Percentiles rank a stretch among this genome's conserved stretches.
These are phyloP conservation scores for Melanopsichium pennsylvanicum DNA, from an alignment of 1,284 basidiomycete species.

Conservation along the genomic window DNA sequence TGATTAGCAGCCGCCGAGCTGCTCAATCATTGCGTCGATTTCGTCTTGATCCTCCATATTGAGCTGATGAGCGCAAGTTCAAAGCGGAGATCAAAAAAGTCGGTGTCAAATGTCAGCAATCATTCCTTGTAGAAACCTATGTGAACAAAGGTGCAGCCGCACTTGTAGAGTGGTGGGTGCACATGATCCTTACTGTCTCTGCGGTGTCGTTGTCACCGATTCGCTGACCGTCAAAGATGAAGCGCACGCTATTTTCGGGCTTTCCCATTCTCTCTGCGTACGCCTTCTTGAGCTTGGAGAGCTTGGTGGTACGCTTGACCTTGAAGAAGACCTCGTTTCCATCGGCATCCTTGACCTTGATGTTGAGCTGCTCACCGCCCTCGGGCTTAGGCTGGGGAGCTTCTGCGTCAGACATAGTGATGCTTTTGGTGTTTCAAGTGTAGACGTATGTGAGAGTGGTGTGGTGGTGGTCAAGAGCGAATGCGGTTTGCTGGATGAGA, in stretches of 20 bases:
- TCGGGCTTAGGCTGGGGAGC: constrained; percentile 59
- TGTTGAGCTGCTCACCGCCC: constrained; percentile 63
- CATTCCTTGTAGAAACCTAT: too few relatives aligned
- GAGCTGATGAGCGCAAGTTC: constrained; percentile 39
- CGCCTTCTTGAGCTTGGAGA: constrained; percentile 90
- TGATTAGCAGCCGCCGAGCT: constrained; percentile 54
- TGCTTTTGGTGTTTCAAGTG: neutral
- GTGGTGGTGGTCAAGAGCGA: neutral
- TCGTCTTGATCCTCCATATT: constrained; percentile 65
- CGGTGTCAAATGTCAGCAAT: too few relatives aligned
- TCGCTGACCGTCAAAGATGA: constrained; percentile 64
- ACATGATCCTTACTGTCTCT: constrained; percentile 53
- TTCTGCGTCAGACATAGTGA: constrained; percentile 58
- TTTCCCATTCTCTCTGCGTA: constrained; percentile 94
- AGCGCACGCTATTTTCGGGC: constrained; percentile 64
- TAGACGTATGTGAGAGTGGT: neutral
- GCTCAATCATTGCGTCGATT: constrained; percentile 66
- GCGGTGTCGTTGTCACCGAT: constrained; percentile 64
- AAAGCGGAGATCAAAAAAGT: too few relatives aligned
- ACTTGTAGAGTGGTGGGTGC: too few relatives aligned
- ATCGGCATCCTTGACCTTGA: constrained; percentile 65
- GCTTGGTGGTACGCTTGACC: constrained; percentile 92
- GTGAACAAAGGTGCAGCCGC: too few relatives aligned
- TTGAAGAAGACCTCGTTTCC: constrained; percentile 97
- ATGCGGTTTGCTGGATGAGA: too few relatives aligned